phyloP scores from a whole-genome alignment of 345 rosid species.

The Nasturtium officinale region DNA sequence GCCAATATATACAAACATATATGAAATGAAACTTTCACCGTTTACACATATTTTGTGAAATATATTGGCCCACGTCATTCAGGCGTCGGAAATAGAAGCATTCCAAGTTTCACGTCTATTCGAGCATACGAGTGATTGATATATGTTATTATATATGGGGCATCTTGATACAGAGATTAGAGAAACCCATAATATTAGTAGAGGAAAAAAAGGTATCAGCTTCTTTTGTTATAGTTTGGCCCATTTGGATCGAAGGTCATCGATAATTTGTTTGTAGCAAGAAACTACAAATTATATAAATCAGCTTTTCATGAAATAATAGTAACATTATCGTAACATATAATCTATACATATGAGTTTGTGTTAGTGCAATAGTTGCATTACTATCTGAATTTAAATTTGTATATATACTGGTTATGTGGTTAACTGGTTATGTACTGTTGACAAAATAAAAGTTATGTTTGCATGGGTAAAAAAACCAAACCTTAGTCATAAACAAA shows the following conservation, averaged over 20 bases:
- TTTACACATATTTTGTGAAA: conserved; percentile 7
- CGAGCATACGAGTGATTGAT: conserved; percentile 12
- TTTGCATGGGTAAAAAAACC: not conserved
- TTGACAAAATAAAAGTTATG: not conserved
- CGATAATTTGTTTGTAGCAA: not conserved
- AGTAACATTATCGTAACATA: not conserved
- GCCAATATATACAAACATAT: not conserved
- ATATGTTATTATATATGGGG: not conserved
- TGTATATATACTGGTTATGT: no score
- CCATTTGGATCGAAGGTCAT: not conserved
- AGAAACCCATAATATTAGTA: not conserved
- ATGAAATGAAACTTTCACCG: conserved; percentile 10
- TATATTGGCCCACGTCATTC: conserved; percentile 22
- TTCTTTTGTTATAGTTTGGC: not conserved
- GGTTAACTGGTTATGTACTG: not conserved
- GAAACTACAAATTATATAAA: not conserved
- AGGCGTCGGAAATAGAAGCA: conserved; percentile 4
- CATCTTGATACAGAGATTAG: conserved; percentile 8
- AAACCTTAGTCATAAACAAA: not conserved
- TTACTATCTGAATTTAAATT: no score
- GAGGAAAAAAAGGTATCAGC: not conserved
- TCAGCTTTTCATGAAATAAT: not conserved
- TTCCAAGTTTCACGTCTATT: conserved; percentile 19
- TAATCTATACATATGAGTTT: not conserved
- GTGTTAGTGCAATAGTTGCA: not conserved